phyloP scores from a whole-genome alignment of 192 early-diverging fungal genomes.

The Mortierella claussenii region DNA sequence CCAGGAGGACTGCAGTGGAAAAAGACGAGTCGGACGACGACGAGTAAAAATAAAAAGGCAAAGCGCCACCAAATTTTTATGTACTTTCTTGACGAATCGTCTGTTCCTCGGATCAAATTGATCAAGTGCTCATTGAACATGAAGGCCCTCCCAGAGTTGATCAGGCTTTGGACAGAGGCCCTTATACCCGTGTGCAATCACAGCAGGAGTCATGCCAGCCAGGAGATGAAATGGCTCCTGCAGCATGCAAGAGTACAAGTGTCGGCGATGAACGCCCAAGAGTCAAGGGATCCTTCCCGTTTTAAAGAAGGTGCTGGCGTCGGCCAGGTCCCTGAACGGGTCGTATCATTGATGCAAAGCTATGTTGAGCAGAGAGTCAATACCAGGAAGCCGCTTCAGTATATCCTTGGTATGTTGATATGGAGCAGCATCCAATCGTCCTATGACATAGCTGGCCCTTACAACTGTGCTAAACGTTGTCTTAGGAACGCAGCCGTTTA shows the following conservation, averaged over 20 bases:
- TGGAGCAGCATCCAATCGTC: neutral
- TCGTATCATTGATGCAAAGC: constrained; percentile 43
- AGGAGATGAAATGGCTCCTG: constrained; percentile 56
- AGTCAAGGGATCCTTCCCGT: neutral
- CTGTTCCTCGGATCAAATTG: too few relatives aligned
- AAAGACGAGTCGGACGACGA: constrained; percentile 48
- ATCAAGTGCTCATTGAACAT: neutral
- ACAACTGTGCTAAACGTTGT: neutral
- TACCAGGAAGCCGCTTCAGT: constrained; percentile 88
- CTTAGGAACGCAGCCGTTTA: constrained; percentile 85
- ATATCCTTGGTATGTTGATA: constrained; percentile 72
- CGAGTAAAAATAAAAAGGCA: constrained; percentile 8
- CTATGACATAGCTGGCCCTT: neutral
- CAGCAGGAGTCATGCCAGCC: constrained; percentile 45
- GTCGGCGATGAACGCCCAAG: too few relatives aligned
- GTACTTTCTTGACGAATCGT: neutral
- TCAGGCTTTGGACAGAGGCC: constrained; percentile 40
- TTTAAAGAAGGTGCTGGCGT: neutral
- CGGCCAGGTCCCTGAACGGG: constrained; percentile 14
- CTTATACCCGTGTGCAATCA: constrained; percentile 50
- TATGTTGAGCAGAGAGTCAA: constrained; percentile 67
- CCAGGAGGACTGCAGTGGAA: constrained; percentile 21
- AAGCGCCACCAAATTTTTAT: neutral
- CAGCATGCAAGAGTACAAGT: constrained; percentile 37
- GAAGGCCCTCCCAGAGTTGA: constrained; percentile 7